Evolutionary conservation across 2,329 filamentous ascomycete genomes (phyloP).

Genomic region (Botrytis elliptica): DNA sequence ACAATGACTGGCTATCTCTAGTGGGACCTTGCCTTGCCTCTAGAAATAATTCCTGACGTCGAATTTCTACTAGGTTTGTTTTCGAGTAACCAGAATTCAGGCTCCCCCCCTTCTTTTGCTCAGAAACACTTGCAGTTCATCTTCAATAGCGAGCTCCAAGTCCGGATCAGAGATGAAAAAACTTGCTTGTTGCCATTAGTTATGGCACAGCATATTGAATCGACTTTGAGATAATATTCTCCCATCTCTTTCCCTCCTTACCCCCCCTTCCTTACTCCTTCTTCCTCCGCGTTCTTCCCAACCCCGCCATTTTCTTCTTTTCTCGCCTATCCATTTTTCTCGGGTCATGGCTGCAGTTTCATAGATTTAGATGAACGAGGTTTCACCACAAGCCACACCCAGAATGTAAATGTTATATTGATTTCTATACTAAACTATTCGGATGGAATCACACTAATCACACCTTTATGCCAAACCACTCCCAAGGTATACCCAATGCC

Average conservation of each 20-base stretch:
- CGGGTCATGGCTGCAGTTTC: background rate
- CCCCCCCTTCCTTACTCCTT: background rate
- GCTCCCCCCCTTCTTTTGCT: background rate
- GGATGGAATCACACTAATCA: background rate
- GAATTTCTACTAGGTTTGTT: background rate
- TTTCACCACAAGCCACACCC: background rate
- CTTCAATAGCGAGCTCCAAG: background rate
- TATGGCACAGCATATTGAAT: background rate
- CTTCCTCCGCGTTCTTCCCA: no score
- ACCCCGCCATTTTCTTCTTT: background rate
- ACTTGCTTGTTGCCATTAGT: background rate
- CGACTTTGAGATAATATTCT: background rate
- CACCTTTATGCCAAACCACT: background rate
- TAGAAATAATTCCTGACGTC: background rate
- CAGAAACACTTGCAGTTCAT: background rate
- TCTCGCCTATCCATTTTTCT: background rate
- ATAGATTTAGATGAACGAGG: background rate
- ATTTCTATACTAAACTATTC: background rate
- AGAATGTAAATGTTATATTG: background rate
- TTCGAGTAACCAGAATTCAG: background rate
- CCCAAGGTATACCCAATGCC: constrained; percentile 6
- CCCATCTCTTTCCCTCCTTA: background rate
- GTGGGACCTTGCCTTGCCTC: background rate
- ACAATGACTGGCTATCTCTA: background rate
- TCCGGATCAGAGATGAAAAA: background rate